phyloP scores from a whole-genome alignment of 148 eudicot genomes.

The Rhododendron williamsianum region DNA sequence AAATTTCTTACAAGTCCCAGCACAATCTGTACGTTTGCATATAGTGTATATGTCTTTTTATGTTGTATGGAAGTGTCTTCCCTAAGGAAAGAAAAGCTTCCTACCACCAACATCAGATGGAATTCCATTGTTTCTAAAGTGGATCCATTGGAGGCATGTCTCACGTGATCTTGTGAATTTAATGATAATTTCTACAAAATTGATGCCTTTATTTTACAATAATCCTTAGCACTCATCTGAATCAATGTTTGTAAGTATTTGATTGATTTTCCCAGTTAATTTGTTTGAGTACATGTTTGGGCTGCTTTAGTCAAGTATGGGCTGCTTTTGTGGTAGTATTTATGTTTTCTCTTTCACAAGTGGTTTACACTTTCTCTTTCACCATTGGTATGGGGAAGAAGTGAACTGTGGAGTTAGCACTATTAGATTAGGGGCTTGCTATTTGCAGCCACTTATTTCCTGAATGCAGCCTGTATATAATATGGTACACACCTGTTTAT shows the following conservation, averaged over 20 bases:
- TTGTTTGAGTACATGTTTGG: neutral
- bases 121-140: neutral
- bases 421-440: too few species aligned
- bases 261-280: neutral
- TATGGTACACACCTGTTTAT: too few species aligned
- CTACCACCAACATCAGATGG: neutral
- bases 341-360: neutral
- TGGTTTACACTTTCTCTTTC: neutral
- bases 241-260: neutral
- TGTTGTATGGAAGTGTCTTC: neutral
- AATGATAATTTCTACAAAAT: neutral
- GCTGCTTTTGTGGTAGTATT: neutral
- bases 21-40: neutral
- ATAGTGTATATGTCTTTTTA: neutral
- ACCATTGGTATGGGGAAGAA: neutral
- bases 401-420: neutral
- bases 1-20: neutral
- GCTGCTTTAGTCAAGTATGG: neutral
- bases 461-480: too few species aligned
- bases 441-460: too few species aligned
- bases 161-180: neutral
- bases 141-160: neutral
- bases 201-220: neutral
- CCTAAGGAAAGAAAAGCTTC: neutral
- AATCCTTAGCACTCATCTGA: neutral